Base-by-base conservation (phyloP, 2,329 filamentous ascomycete species). In the Juglanconis oblonga region DNA sequence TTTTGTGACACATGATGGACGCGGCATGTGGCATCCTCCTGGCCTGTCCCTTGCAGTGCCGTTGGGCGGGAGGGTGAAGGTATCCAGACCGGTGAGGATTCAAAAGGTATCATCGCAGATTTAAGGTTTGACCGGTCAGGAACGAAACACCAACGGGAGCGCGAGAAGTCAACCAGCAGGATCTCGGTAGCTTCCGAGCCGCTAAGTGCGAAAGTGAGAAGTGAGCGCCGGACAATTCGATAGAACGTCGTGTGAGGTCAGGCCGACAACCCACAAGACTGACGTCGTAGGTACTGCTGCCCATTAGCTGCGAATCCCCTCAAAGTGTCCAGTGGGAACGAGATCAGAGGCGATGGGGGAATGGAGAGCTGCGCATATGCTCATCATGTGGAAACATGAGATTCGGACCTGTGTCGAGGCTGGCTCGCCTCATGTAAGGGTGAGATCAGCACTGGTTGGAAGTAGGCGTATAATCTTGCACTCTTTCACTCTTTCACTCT, bases 1-100 rank as follows among this genome's bases (percentile, higher is more conserved):
- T 38, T 51, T 49, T 52, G 58, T 52, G 57, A 59, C 57, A 62
- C 54, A 60, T 61, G 61, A 62, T 60, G 54, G 52, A 44, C 54
- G 36, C 48, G 50, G 50, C 35, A 62, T 58, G 57, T 48, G 58
- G 40, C 50, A 47, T 55, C 40, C 31, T 36, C 29, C 49, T 29
- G 45, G 55, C 29, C 8, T 52, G 44, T 61, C 35, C 61, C 61
- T 62, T 62, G 57, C 61, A 62, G 58, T 50, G 45, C 54, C 49
- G 61, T 24, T 54, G 47, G 31, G 35, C 45, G 54, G 52, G 56
- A 48, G 52, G 48, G 36, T 51, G 58, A 62, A 51, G 51, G 50
- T 57, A 52, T 62, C 45, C 45, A 62, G 47, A 61, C 61, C 61
- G 61, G 57, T 62, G 51, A 62, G 38, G 58, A 42, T 14, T 42